A percentile compares a stretch with the other conserved stretches of the same genome.
Evolutionary conservation across 2,329 filamentous ascomycete species (phyloP).

Genomic region (Elsinoe australis): DNA sequence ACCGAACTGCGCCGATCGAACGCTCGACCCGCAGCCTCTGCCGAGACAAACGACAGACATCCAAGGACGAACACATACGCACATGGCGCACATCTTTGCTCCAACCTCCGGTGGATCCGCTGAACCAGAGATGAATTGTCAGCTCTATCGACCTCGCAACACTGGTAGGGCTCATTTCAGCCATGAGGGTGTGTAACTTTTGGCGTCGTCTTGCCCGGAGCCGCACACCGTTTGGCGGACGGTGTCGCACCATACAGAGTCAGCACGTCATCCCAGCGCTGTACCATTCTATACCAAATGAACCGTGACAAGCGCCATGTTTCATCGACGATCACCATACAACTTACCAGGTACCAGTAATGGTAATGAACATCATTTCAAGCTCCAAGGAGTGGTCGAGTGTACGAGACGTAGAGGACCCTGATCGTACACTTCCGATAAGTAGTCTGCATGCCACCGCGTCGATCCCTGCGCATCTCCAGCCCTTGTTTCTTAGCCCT

Average conservation of each 20-base stretch:
- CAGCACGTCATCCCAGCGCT: slow-evolving; percentile 11
- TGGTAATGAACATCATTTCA: slow-evolving; percentile 6
- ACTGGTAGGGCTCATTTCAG: slow-evolving; percentile 2
- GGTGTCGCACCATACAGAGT: slow-evolving; percentile 7
- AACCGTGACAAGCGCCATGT: slow-evolving; percentile 5
- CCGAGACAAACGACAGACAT: slow-evolving; percentile 6
- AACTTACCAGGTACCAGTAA: slow-evolving; percentile 1
- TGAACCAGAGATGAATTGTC: not conserved
- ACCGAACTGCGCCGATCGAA: slow-evolving; percentile 7
- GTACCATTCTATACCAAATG: slow-evolving; percentile 5
- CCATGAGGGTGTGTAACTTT: not conserved
- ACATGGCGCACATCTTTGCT: slow-evolving; percentile 8
- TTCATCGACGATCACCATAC: slow-evolving; percentile 17
- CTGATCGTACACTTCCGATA: slow-evolving; percentile 12
- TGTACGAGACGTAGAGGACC: not conserved
- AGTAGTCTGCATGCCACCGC: slow-evolving; percentile 12
- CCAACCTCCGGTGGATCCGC: slow-evolving; percentile 14
- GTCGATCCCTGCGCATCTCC: slow-evolving; percentile 15
- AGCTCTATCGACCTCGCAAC: not conserved
- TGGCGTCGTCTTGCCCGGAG: not conserved
- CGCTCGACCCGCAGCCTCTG: not conserved
- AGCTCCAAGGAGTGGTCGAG: not conserved
- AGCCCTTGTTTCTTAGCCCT: slow-evolving; percentile 14
- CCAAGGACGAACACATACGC: slow-evolving; percentile 5
- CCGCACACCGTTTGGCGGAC: not conserved